Percentiles rank a stretch among this genome's conserved stretches.
Conservation (phyloP, 805 yeast genomes). For the Kazachstania africana region DNA sequence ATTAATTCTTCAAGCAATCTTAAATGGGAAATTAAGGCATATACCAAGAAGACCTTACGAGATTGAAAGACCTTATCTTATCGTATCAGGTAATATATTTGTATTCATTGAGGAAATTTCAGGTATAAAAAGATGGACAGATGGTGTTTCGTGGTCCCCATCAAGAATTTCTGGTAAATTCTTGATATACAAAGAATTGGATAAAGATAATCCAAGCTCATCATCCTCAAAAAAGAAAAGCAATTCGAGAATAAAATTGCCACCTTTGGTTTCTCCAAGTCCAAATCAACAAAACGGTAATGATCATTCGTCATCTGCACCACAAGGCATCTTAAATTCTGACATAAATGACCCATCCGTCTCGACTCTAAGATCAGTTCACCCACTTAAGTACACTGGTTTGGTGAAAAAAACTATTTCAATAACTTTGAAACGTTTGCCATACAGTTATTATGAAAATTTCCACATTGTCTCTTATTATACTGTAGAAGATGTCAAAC, state of each 20-base stretch:
- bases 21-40: slow-evolving; percentile 45
- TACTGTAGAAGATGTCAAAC: slow-evolving; percentile 58
- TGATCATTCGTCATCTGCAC: slow-evolving; percentile 1
- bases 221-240: slow-evolving; percentile 5
- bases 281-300: slow-evolving; percentile 4
- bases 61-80: slow-evolving; percentile 53
- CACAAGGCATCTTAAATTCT: not conserved
- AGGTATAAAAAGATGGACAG: slow-evolving; percentile 91
- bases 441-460: slow-evolving; percentile 17
- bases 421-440: slow-evolving; percentile 39
- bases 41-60: slow-evolving; percentile 78
- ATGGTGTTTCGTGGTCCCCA: slow-evolving; percentile 91
- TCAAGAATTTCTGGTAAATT: slow-evolving; percentile 80
- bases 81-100: slow-evolving; percentile 69
- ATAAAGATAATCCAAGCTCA: slow-evolving; percentile 5
- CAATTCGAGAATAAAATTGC: slow-evolving; percentile 5
- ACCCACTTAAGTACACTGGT: slow-evolving; percentile 33
- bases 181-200: slow-evolving; percentile 61
- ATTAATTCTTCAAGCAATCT: slow-evolving; percentile 65
- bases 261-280: slow-evolving; percentile 9
- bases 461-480: slow-evolving; percentile 71
- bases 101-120: slow-evolving; percentile 74
- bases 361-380: slow-evolving; percentile 5
- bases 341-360: slow-evolving; percentile 1
- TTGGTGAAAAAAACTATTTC: slow-evolving; percentile 75